Base-by-base conservation (phyloP, 1,139 yeast genomes). In the Eremothecium gossypii region DNA sequence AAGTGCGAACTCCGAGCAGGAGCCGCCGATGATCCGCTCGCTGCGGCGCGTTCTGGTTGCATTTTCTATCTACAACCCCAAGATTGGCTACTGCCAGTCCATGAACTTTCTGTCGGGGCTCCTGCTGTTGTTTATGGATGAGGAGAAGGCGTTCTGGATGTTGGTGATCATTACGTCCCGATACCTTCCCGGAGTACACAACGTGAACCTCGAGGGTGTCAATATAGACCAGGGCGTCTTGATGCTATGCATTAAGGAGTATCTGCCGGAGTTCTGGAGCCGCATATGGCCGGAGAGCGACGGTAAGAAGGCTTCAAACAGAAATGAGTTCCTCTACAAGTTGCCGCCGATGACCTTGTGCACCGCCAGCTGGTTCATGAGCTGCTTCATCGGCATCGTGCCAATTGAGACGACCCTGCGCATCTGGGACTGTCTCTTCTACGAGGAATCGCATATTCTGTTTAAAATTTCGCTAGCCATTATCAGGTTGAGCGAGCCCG, bases 351-450 rank as follows among this genome's bases (percentile, higher is more conserved):
- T 91, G 4, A 84, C 96, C 1, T 70, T 91, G 35, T 94, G 95
- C 50, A 89, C 97, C 0, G 89, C 96, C 0, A 81, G 95, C 39
- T 91, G 98, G 98, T 91, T 91, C 60, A 91, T 91, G 98, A 83
- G 96, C 49, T 75, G 86, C 6, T 91, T 83, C 64, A 86, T 89
- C 33, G 95, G 95, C 0, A 76, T 79, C 1, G 64, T 91, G 33
- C 98, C 97, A 0, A 76, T 85, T 12, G 97, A 91, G 58, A 78
- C 94, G 0, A 82, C 85, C 8, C 67, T 91, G 40, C 67, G 97
- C 44, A 81, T 91, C 0, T 91, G 98, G 98, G 98, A 91, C 61
- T 84, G 93, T 41, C 65, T 91, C 43, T 89, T 94, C 70, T 86
- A 83, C 57, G 97, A 91, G 60, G 96, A 87, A 17, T 81, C 95